These are phyloP conservation scores for Teratosphaeria destructans DNA, from an alignment of 2,329 filamentous ascomycete species.

Conservation along the genomic window DNA sequence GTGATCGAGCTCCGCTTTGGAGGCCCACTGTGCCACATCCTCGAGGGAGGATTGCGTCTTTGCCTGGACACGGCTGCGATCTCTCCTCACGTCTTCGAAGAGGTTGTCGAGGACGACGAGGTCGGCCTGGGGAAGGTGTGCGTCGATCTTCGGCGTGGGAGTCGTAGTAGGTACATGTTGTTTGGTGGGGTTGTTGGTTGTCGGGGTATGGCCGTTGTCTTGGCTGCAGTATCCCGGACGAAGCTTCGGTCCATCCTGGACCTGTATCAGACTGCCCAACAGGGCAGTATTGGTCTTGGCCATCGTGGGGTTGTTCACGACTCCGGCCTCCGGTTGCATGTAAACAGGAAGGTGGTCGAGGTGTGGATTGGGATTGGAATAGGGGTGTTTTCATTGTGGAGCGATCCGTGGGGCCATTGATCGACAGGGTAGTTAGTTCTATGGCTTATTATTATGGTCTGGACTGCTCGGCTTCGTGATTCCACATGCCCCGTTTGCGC, in stretches of 20 bases:
- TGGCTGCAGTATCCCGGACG: not conserved
- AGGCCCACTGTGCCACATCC: not conserved
- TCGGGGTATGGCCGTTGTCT: not conserved
- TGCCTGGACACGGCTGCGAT: not conserved
- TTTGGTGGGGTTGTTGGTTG: not conserved
- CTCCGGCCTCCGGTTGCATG: not conserved
- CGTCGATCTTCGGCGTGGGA: not conserved
- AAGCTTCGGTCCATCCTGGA: not conserved
- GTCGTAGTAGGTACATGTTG: not conserved
- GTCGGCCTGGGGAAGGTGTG: conserved; percentile 1
- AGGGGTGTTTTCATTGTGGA: not conserved
- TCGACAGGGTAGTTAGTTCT: not conserved
- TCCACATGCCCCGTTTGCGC: no score
- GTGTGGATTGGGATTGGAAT: not conserved
- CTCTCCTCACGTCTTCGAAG: not conserved
- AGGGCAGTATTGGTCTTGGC: not conserved
- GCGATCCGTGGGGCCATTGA: not conserved
- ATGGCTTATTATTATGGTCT: no score
- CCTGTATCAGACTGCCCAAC: not conserved
- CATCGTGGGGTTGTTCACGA: not conserved
- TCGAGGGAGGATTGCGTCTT: not conserved
- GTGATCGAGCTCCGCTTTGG: not conserved
- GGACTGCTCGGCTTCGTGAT: not conserved
- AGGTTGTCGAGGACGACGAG: conserved; percentile 1
- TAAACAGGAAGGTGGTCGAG: not conserved